Evolutionary conservation across 768 basidiomycete species (phyloP).

Genomic region (Kwoniella dendrophila): DNA sequence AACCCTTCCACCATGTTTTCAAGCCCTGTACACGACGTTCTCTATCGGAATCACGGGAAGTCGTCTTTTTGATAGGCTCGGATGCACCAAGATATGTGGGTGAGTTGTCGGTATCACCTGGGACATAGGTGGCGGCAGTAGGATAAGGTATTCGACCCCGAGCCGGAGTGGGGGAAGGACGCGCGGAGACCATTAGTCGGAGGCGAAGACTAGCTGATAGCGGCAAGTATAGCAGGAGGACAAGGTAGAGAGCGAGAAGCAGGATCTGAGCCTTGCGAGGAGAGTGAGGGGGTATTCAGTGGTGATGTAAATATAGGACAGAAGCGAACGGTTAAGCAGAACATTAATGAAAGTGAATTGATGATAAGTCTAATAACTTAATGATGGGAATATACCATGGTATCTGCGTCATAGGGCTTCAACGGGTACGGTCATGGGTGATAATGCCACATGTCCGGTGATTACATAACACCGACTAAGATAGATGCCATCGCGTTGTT

Average conservation of each 20-base stretch:
- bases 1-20: conserved; percentile 53
- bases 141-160: conserved; percentile 45
- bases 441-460: conserved; percentile 6
- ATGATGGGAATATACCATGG: no score
- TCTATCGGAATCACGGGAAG: conserved; percentile 33
- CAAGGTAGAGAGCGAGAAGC: no score
- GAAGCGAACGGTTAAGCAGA: neutral
- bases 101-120: conserved; percentile 39
- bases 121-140: conserved; percentile 38
- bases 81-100: conserved; percentile 31
- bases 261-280: no score
- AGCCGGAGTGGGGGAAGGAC: conserved; percentile 40
- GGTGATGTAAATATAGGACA: no score
- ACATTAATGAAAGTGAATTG: no score
- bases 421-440: neutral
- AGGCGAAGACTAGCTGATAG: neutral
- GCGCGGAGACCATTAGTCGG: conserved; percentile 47
- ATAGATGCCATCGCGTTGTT: conserved; percentile 2
- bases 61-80: conserved; percentile 30
- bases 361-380: no score
- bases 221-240: neutral
- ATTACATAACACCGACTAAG: conserved; percentile 13
- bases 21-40: conserved; percentile 36
- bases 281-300: no score
- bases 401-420: conserved; percentile 10